Evolutionary conservation across 2,329 filamentous ascomycete genomes (phyloP), one percentile per base, ranked within the genome.

Genomic region (Diaporthe citriasiana): DNA sequence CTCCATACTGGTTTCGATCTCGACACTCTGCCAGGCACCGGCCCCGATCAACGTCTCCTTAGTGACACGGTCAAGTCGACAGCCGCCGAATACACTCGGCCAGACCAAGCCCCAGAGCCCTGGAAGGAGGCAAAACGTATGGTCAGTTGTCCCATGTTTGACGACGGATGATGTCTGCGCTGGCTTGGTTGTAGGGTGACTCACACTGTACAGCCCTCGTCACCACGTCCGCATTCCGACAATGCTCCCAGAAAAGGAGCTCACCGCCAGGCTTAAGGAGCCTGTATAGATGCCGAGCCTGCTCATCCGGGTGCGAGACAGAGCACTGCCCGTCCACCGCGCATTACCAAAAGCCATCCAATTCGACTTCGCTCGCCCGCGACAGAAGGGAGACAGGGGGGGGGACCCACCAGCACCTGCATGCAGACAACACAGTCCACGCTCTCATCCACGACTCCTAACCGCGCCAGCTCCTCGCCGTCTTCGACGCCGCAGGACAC

Each of bases 191-290:
- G 25, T 25, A 50, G 22, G 9, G 22, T n/a, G 10, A 78, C 80
- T 59, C 77, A 82, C 81, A 76, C 78, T 83, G 82, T 25, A 73
- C 78, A 35, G 76, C 56, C 45, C 71, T 73, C 5, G 83, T 85
- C 27, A 82, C 33, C 50, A 27, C 30, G 53, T 82, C 75, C 17
- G 71, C 70, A 74, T 76, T 83, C 69, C 76, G 74, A 63, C 76
- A 77, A 72, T 87, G 85, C 75, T 87, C 85, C 83, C 85, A 87
- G 71, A 87, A 86, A 35, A 87, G 79, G 73, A 87, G 84, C 57
- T 81, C 82, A 17, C 85, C 85, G 1, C 85, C 85, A 0, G 85
- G 85, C 75, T 84, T 87, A 55, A 87, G 76, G 38, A 87, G 76
- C 68, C 81, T 81, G 75, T 83, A 84, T n/a, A 86, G 74, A 72